A percentile compares a stretch with the other conserved stretches of the same genome.
These are phyloP conservation scores for Metarhizium humberi DNA, from an alignment of 2,329 filamentous ascomycete genomes.

Conservation along the genomic window DNA sequence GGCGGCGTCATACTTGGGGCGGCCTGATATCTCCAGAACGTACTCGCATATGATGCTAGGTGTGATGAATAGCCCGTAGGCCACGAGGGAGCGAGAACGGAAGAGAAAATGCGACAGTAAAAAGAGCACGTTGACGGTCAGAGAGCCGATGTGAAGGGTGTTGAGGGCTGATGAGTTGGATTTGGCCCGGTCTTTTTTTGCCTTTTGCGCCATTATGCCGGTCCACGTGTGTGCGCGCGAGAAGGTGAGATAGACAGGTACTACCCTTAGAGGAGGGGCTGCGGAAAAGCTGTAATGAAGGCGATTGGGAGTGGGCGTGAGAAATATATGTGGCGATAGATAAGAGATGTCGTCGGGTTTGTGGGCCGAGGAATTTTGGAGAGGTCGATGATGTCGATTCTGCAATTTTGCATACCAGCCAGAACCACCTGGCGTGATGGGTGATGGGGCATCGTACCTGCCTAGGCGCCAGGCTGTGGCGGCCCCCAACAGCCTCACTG, in stretches of 20 bases:
- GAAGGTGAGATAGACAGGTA: background rate
- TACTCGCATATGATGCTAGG: slow-evolving; percentile 75
- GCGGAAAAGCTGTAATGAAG: background rate
- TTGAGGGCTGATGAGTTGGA: slow-evolving; percentile 70
- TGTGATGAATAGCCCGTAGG: slow-evolving; percentile 63
- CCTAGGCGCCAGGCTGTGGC: background rate
- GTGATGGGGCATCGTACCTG: background rate
- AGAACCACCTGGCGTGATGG: background rate
- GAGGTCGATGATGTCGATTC: background rate
- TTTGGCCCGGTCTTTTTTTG: slow-evolving; percentile 59
- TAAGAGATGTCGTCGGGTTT: too few relatives aligned
- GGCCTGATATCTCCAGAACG: slow-evolving; percentile 74
- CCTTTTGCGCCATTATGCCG: slow-evolving; percentile 49
- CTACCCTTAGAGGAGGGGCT: background rate
- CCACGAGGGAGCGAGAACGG: slow-evolving; percentile 51
- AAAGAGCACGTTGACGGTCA: slow-evolving; percentile 65
- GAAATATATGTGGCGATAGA: too few relatives aligned
- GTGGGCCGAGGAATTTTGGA: too few relatives aligned
- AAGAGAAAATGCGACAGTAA: slow-evolving; percentile 62
- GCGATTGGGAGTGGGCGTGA: too few relatives aligned
- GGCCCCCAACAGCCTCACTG: background rate
- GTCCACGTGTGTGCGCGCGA: background rate
- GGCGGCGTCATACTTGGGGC: slow-evolving; percentile 60
- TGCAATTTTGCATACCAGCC: background rate
- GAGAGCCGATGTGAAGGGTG: slow-evolving; percentile 70